Percentiles rank a stretch among this genome's conserved stretches.
phyloP scores from a whole-genome alignment of 2,329 filamentous ascomycete species.

The Leptodontidium sp. region DNA sequence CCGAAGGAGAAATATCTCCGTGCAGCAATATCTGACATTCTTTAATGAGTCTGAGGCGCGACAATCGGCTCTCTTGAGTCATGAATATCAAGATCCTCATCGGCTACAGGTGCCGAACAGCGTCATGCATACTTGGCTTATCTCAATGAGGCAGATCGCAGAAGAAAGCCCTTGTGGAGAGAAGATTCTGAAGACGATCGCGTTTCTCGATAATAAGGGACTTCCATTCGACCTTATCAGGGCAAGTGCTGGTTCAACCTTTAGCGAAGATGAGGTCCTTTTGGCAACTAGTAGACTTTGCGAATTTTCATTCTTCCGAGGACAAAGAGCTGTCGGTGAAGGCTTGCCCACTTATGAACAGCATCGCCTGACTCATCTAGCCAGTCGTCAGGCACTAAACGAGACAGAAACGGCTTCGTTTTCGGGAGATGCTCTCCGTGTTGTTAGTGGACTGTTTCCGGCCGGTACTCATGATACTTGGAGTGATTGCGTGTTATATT shows the following conservation, averaged over 20 bases:
- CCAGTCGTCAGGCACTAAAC: conserved; percentile 27
- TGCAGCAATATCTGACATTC: conserved; percentile 42
- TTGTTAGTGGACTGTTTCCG: no score
- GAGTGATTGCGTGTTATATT: no score
- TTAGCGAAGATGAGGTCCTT: conserved; percentile 30
- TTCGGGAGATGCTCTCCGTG: no score
- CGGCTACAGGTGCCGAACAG: conserved; percentile 46
- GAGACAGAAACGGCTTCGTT: not conserved
- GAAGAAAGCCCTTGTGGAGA: conserved; percentile 44
- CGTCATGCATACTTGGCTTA: conserved; percentile 44
- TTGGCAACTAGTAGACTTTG: conserved; percentile 43
- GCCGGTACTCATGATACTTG: no score
- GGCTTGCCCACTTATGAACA: conserved; percentile 27
- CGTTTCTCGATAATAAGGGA: conserved; percentile 48
- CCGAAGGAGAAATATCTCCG: conserved; percentile 39
- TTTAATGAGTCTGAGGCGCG: conserved; percentile 39
- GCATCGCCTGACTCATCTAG: conserved; percentile 32
- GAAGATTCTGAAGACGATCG: conserved; percentile 45
- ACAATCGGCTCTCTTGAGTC: conserved; percentile 36
- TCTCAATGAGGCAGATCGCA: conserved; percentile 47
- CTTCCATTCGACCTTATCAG: conserved; percentile 45
- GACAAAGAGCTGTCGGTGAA: conserved; percentile 22
- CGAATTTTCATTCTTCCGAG: conserved; percentile 48
- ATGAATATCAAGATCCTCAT: conserved; percentile 43
- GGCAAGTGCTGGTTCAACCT: conserved; percentile 31